A percentile compares a stretch with the other conserved stretches of the same genome.
Evolutionary conservation across 1,139 yeast genomes (phyloP).

Genomic region (Kurtzmaniella natalensis): DNA sequence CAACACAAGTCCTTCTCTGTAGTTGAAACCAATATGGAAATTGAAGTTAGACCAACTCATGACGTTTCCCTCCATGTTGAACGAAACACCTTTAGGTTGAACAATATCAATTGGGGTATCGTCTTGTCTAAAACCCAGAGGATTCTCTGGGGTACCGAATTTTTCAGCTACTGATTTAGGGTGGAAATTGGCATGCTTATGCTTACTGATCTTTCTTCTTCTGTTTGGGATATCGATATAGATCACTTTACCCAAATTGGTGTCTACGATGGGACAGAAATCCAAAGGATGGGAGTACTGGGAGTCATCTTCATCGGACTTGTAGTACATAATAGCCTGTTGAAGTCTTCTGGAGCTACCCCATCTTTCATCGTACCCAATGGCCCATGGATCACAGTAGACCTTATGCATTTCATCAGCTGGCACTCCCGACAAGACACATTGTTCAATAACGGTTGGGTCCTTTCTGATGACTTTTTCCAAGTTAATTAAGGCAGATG

Average conservation of each 20-base stretch:
- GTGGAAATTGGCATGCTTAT: conserved; percentile 65
- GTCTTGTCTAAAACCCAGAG: conserved; percentile 53
- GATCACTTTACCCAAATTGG: conserved; percentile 62
- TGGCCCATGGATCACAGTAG: conserved; percentile 84
- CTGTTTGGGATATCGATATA: conserved; percentile 70
- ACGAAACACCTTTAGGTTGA: conserved; percentile 81
- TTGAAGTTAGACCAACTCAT: conserved; percentile 75
- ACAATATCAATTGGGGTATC: conserved; percentile 61
- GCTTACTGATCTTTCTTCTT: conserved; percentile 67
- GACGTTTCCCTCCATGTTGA: conserved; percentile 61
- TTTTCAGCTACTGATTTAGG: conserved; percentile 59
- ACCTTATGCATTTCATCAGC: conserved; percentile 62
- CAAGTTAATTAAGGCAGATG: conserved; percentile 58
- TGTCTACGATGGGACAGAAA: conserved; percentile 78
- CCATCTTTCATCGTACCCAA: conserved; percentile 82
- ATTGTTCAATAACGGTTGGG: conserved; percentile 69
- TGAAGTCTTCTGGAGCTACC: conserved; percentile 72
- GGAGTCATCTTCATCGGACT: conserved; percentile 71
- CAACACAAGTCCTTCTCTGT: conserved; percentile 79
- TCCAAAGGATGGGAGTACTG: conserved; percentile 83
- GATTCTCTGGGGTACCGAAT: conserved; percentile 46
- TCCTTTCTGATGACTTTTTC: conserved; percentile 64
- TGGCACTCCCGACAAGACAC: conserved; percentile 65
- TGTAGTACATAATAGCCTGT: conserved; percentile 76
- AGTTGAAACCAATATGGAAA: conserved; percentile 77